Evolutionary conservation across 371 early-diverging fungal species (phyloP).

Genomic region (Phascolomyces articulosus): DNA sequence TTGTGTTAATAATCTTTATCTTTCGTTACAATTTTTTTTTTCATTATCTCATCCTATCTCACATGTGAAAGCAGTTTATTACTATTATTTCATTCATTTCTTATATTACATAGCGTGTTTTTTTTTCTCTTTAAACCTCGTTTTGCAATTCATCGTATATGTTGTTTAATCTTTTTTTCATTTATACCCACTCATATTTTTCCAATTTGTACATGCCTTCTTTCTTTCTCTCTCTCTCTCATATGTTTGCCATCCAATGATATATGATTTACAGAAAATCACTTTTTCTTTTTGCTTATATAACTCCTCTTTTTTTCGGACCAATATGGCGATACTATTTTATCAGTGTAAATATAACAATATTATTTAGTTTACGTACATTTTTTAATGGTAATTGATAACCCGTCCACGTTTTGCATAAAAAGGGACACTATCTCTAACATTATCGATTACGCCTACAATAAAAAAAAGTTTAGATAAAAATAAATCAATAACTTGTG

Average conservation of each 20-base stretch:
- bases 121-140: no score
- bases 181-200: background rate
- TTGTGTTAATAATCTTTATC: constrained; percentile 8
- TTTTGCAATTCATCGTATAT: background rate
- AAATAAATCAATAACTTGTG: no score
- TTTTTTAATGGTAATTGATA: background rate
- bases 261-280: no score
- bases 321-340: background rate
- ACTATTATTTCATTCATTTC: background rate
- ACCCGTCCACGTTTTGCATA: background rate
- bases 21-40: no score
- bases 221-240: background rate
- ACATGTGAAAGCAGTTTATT: background rate
- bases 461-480: background rate
- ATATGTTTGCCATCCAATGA: no score
- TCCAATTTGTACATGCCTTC: background rate
- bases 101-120: no score
- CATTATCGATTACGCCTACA: background rate
- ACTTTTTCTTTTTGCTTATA: no score
- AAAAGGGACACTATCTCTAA: background rate
- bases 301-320: no score
- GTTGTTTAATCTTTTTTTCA: background rate
- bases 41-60: background rate
- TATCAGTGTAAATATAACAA: background rate
- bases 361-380: background rate